Percentiles rank a stretch among this genome's conserved stretches.
These are phyloP conservation scores for Pleurotus sapidus DNA, from an alignment of 768 basidiomycete species.

Conservation along the genomic window DNA sequence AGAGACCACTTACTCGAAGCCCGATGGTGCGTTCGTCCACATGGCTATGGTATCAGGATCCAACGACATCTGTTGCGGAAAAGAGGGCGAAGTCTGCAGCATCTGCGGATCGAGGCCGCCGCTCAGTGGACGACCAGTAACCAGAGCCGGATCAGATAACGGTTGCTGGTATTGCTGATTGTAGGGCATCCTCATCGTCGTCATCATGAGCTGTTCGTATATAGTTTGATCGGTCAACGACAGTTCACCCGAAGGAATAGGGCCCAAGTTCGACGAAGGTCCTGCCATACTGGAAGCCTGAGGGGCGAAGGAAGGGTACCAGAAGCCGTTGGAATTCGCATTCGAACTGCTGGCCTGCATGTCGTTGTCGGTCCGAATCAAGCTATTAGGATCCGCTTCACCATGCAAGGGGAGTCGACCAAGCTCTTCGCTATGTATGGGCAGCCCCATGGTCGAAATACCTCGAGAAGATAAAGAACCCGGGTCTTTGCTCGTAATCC, in stretches of 20 bases:
- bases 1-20: slow-evolving; percentile 51
- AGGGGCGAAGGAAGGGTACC: neutral
- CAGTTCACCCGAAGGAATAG: neutral
- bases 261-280: neutral
- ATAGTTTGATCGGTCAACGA: neutral
- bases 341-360: slow-evolving; percentile 5
- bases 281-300: neutral
- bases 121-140: neutral
- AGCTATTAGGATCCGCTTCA: slow-evolving; percentile 30
- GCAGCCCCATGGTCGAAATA: slow-evolving; percentile 28
- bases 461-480: slow-evolving; percentile 8
- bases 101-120: neutral
- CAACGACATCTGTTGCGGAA: slow-evolving; percentile 24
- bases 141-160: neutral
- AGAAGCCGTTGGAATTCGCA: neutral
- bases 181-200: slow-evolving; percentile 1
- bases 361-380: slow-evolving; percentile 15
- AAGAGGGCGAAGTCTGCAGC: slow-evolving; percentile 18
- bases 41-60: slow-evolving; percentile 53
- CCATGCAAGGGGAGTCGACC: slow-evolving; percentile 51
- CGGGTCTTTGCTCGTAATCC: slow-evolving; percentile 20
- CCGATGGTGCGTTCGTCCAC: slow-evolving; percentile 61
- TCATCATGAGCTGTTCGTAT: neutral
- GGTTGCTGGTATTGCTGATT: slow-evolving; percentile 1
- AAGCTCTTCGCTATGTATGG: slow-evolving; percentile 56